Conservation (phyloP, 129 eudicot genomes). For the Silybum marianum region DNA sequence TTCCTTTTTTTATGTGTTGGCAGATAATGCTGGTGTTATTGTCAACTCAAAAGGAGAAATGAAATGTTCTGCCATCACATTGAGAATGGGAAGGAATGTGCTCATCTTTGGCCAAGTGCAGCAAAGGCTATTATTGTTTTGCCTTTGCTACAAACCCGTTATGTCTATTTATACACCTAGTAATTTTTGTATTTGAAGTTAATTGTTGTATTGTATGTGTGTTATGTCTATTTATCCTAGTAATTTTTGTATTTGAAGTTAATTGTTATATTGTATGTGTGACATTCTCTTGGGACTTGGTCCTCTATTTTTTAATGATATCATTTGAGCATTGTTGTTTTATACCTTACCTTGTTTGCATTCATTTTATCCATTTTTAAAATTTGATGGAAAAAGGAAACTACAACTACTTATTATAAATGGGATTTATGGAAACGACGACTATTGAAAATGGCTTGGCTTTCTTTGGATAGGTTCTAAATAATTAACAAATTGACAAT, state of each 20-base stretch:
- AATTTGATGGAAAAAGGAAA: background rate
- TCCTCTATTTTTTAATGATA: no score
- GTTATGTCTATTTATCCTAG: no score
- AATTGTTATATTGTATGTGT: background rate
- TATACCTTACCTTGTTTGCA: no score
- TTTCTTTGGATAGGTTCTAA: slow-evolving; percentile 2
- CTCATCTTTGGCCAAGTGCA: slow-evolving; percentile 50
- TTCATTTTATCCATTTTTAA: background rate
- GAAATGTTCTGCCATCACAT: no score
- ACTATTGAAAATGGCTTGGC: slow-evolving; percentile 2
- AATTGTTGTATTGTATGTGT: background rate
- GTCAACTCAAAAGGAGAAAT: slow-evolving; percentile 60
- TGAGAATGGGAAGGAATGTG: no score
- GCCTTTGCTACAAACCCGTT: background rate
- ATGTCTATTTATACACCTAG: background rate
- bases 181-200: background rate
- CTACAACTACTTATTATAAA: background rate
- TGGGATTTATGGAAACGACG: slow-evolving; percentile 16
- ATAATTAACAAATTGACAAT: slow-evolving; percentile 16
- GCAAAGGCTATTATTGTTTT: background rate
- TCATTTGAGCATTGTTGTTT: no score
- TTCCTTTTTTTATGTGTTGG: background rate
- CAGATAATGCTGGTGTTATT: slow-evolving; percentile 67
- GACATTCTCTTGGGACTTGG: background rate
- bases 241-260: no score